These are phyloP conservation scores for Claviceps monticola DNA, from an alignment of 2,329 filamentous ascomycete genomes.

Conservation along the genomic window DNA sequence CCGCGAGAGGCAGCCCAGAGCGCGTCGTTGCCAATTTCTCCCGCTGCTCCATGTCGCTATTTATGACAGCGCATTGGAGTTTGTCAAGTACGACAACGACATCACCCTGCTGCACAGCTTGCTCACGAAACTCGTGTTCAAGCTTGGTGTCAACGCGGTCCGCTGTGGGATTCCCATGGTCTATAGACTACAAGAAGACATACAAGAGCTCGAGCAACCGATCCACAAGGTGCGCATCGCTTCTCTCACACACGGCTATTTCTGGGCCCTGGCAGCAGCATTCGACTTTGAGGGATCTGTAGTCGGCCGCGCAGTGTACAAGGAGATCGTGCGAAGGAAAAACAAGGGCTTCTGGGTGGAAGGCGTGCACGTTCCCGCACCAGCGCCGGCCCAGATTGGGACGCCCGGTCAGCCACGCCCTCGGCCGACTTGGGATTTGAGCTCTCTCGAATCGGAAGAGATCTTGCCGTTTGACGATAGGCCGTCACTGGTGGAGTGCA, in stretches of 20 bases:
- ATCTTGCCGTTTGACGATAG: constrained; percentile 66
- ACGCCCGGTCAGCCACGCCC: constrained; percentile 32
- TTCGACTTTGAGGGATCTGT: constrained; percentile 62
- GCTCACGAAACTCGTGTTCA: constrained; percentile 57
- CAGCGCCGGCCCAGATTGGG: constrained; percentile 46
- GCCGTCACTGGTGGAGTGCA: constrained; percentile 55
- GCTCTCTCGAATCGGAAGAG: constrained; percentile 46
- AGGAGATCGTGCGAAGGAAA: constrained; percentile 62
- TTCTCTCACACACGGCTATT: constrained; percentile 77
- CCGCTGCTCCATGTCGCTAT: constrained; percentile 71
- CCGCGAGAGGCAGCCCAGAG: constrained; percentile 38
- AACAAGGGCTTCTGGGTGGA: constrained; percentile 69
- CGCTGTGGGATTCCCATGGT: constrained; percentile 78
- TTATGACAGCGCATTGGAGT: constrained; percentile 77
- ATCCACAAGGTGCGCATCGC: constrained; percentile 65
- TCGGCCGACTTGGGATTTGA: constrained; percentile 32
- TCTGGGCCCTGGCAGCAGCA: constrained; percentile 64
- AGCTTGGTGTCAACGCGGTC: constrained; percentile 69
- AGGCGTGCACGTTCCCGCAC: constrained; percentile 56
- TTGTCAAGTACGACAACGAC: constrained; percentile 57
- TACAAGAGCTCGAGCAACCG: constrained; percentile 50
- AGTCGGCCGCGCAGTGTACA: constrained; percentile 56
- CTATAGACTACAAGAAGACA: constrained; percentile 74
- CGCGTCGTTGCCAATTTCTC: constrained; percentile 56
- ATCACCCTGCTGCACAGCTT: constrained; percentile 66